phyloP scores from a whole-genome alignment of 495 filamentous ascomycete species.

The Penicillium nucicola region DNA sequence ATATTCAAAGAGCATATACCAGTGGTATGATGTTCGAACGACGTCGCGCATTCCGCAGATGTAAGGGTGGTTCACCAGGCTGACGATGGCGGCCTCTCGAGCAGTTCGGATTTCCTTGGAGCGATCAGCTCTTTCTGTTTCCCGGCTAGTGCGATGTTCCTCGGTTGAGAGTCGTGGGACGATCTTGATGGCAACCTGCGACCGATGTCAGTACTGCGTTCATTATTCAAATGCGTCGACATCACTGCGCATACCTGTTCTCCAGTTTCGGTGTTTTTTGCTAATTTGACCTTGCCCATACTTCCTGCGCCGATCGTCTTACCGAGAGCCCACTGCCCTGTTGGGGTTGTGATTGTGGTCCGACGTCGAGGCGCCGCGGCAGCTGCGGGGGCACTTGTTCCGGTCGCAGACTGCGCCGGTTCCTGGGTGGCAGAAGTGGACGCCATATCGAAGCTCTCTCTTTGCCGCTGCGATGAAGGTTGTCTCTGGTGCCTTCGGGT shows the following conservation, averaged over 20 bases:
- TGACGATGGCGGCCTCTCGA: slow-evolving; percentile 95
- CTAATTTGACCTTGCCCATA: slow-evolving; percentile 94
- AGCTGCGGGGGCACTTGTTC: slow-evolving; percentile 26
- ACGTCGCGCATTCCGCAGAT: slow-evolving; percentile 97
- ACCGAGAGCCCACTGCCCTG: slow-evolving; percentile 86
- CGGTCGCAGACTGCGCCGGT: slow-evolving; percentile 42
- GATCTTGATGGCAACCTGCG: slow-evolving; percentile 93
- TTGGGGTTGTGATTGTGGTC: slow-evolving; percentile 77
- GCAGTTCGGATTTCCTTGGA: slow-evolving; percentile 97
- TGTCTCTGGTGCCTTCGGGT: slow-evolving; percentile 41
- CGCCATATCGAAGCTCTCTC: slow-evolving; percentile 56
- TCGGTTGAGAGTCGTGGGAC: slow-evolving; percentile 87
- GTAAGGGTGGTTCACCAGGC: slow-evolving; percentile 90
- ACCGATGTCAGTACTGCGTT: slow-evolving; percentile 7
- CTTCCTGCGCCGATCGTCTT: slow-evolving; percentile 98
- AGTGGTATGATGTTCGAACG: slow-evolving; percentile 92
- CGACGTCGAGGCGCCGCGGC: slow-evolving; percentile 61
- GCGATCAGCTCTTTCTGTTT: slow-evolving; percentile 83
- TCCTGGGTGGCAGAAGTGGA: slow-evolving; percentile 38
- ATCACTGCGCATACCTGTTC: slow-evolving; percentile 62
- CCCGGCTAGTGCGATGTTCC: slow-evolving; percentile 74
- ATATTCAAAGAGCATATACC: slow-evolving; percentile 99
- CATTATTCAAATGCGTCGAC: neutral
- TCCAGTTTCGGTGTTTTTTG: slow-evolving; percentile 73
- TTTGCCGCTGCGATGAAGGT: slow-evolving; percentile 43